Percentiles rank a stretch among this genome's conserved stretches.
These are phyloP conservation scores for Ophiocordyceps camponoti-leonardi DNA, from an alignment of 2,329 filamentous ascomycete species.

Conservation along the genomic window DNA sequence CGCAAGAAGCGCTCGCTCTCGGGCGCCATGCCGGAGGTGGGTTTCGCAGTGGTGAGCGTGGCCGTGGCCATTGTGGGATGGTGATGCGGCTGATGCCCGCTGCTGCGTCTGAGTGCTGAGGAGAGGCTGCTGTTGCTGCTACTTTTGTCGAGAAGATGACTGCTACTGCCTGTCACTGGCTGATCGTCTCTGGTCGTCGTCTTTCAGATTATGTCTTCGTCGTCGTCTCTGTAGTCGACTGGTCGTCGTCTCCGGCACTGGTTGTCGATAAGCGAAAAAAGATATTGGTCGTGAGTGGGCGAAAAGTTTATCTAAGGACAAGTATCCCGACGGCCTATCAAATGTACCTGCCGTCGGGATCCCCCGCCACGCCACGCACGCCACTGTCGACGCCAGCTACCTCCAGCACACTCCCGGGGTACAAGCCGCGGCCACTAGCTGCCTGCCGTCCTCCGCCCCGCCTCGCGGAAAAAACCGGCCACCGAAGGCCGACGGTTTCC, in stretches of 20 bases:
- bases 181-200: neutral
- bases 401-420: neutral
- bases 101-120: too few species aligned
- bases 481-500: slow-evolving; percentile 8
- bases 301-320: neutral
- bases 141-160: neutral
- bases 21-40: slow-evolving; percentile 56
- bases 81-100: neutral
- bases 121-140: neutral
- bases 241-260: neutral
- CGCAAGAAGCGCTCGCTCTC: slow-evolving; percentile 91
- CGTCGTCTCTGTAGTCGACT: too few species aligned
- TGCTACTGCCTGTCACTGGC: neutral
- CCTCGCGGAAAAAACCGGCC: slow-evolving; percentile 8
- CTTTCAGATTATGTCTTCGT: neutral
- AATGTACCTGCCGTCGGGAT: neutral
- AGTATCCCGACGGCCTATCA: neutral
- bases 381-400: neutral
- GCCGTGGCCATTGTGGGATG: slow-evolving; percentile 20
- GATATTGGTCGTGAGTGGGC: neutral
- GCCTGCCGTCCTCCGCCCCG: neutral
- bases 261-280: neutral
- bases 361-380: neutral
- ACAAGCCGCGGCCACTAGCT: neutral
- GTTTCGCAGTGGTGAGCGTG: slow-evolving; percentile 57